These are phyloP conservation scores for Aspergillus luchuensis DNA, from an alignment of 2,329 filamentous ascomycete genomes.

Conservation along the genomic window DNA sequence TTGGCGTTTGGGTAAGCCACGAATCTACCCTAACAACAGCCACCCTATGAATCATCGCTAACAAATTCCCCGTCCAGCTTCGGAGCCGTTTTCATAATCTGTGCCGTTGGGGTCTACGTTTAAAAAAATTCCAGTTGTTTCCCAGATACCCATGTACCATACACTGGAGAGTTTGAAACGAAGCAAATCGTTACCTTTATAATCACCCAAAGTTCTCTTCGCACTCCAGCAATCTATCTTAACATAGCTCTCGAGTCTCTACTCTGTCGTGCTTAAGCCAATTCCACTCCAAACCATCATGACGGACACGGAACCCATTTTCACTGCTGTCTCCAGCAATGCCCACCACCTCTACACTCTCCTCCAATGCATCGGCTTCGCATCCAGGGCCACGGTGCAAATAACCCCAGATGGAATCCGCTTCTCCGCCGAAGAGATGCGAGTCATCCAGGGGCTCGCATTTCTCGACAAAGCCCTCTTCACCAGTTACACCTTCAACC, in stretches of 20 bases:
- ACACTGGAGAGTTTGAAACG: slow-evolving; percentile 32
- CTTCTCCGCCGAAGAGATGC: slow-evolving; percentile 83
- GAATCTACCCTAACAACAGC: slow-evolving; percentile 1
- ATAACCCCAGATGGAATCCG: slow-evolving; percentile 83
- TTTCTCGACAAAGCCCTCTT: slow-evolving; percentile 90
- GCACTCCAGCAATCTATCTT: slow-evolving; percentile 13
- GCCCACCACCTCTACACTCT: slow-evolving; percentile 62
- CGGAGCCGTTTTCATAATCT: slow-evolving; percentile 97
- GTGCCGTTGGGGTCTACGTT: slow-evolving; percentile 97
- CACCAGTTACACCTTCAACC: slow-evolving; percentile 74
- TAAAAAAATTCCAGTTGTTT: slow-evolving; percentile 49
- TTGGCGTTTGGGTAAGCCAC: slow-evolving; percentile 78
- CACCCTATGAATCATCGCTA: slow-evolving; percentile 12
- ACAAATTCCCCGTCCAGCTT: slow-evolving; percentile 59
- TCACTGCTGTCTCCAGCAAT: slow-evolving; percentile 63
- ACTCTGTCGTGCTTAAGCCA: slow-evolving; percentile 11
- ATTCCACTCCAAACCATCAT: slow-evolving; percentile 13
- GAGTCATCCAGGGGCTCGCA: slow-evolving; percentile 86
- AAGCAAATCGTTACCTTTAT: slow-evolving; percentile 34
- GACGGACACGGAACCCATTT: slow-evolving; percentile 46
- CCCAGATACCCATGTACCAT: slow-evolving; percentile 36
- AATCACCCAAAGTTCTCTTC: slow-evolving; percentile 30
- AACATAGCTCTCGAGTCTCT: slow-evolving; percentile 20
- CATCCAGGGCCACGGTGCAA: slow-evolving; percentile 64
- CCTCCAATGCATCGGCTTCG: slow-evolving; percentile 64